These are phyloP conservation scores for Metschnikowia cerradonensis DNA, from an alignment of 805 yeast genomes.

Conservation along the genomic window DNA sequence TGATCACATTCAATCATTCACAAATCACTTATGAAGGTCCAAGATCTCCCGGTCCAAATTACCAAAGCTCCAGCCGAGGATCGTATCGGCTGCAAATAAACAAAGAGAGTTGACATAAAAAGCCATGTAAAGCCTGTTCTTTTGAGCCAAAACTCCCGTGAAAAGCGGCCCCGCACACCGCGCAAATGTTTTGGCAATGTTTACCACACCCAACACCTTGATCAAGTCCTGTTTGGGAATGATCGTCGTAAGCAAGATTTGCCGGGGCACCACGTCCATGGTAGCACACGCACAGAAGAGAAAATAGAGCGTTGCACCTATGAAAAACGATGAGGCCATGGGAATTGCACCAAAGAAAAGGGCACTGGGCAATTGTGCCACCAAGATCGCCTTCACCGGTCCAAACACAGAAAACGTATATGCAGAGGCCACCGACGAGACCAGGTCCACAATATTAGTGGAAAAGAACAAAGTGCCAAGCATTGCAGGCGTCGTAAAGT, in stretches of 20 bases:
- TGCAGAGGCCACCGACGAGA: constrained; percentile 77
- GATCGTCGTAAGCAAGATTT: constrained; percentile 66
- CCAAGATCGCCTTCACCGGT: constrained; percentile 70
- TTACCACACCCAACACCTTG: constrained; percentile 78
- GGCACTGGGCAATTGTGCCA: constrained; percentile 77
- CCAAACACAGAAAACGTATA: constrained; percentile 62
- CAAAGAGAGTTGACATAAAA: constrained; percentile 50
- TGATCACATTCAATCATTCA: no score
- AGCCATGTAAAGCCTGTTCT: constrained; percentile 43
- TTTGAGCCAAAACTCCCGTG: constrained; percentile 69
- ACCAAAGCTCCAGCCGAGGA: constrained; percentile 41
- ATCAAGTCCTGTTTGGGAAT: constrained; percentile 64
- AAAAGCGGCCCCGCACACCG: constrained; percentile 76
- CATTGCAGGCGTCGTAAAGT: constrained; percentile 48
- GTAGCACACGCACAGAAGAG: constrained; percentile 48
- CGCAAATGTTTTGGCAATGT: constrained; percentile 81
- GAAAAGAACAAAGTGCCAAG: constrained; percentile 67
- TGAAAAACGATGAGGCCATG: constrained; percentile 19
- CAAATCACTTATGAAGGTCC: constrained; percentile 2
- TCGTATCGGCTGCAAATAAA: constrained; percentile 46
- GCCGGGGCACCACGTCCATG: constrained; percentile 93
- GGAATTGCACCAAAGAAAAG: constrained; percentile 47
- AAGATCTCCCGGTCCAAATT: constrained; percentile 36
- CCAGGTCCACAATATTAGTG: constrained; percentile 58
- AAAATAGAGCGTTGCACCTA: constrained; percentile 57